Evolutionary conservation across 495 filamentous ascomycete species (phyloP).

Genomic region (Bathelium albidoporum): DNA sequence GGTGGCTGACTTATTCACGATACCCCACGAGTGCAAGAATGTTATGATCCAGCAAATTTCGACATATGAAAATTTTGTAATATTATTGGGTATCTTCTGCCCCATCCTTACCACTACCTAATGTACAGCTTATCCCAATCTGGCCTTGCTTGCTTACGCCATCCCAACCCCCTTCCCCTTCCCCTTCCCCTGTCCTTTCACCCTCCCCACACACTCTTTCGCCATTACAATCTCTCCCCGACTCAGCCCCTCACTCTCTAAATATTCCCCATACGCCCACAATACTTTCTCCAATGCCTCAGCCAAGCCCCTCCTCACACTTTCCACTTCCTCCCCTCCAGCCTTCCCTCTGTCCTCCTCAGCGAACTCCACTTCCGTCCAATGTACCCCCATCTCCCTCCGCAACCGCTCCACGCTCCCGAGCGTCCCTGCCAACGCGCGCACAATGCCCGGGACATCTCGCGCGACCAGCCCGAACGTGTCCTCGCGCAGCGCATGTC

Average conservation of each 20-base stretch:
- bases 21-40: conserved; percentile 1
- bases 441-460: conserved; percentile 62
- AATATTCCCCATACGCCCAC: conserved; percentile 58
- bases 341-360: conserved; percentile 19
- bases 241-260: conserved; percentile 52
- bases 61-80: neutral
- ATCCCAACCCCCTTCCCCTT: conserved; percentile 4
- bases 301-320: conserved; percentile 49
- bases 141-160: neutral
- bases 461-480: conserved; percentile 74
- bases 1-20: neutral
- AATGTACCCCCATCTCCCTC: conserved; percentile 51
- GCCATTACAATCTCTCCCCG: conserved; percentile 59
- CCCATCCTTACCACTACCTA: neutral
- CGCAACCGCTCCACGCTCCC: conserved; percentile 60
- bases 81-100: neutral
- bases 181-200: conserved; percentile 2
- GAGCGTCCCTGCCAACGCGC: conserved; percentile 56
- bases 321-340: conserved; percentile 43
- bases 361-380: conserved; percentile 60
- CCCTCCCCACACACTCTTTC: conserved; percentile 42
- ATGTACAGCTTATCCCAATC: neutral
- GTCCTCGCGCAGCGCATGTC: conserved; percentile 72
- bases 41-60: neutral
- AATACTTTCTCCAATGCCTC: conserved; percentile 52